A percentile compares a stretch with the other conserved stretches of the same genome.
Conservation (phyloP, 495 filamentous ascomycete genomes). For the Evernia prunastri region DNA sequence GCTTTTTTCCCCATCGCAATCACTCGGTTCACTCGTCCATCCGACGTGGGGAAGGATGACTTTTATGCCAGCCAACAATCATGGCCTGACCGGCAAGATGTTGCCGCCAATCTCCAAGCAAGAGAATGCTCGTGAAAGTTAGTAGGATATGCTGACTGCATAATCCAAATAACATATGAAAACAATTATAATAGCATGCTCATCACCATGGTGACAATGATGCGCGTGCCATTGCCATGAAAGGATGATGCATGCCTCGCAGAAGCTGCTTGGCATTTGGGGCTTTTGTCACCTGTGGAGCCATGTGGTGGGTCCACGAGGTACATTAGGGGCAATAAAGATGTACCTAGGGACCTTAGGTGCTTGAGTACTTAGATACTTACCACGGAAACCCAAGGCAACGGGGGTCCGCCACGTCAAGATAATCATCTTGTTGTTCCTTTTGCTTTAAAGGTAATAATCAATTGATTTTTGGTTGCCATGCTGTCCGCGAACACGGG, state of each 20-base stretch:
- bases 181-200: too few relatives aligned
- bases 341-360: too few relatives aligned
- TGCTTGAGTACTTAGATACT: too few relatives aligned
- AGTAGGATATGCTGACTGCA: not conserved
- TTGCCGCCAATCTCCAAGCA: not conserved
- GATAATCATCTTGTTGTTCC: not conserved
- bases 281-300: too few relatives aligned
- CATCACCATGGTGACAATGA: not conserved
- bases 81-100: not conserved
- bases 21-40: not conserved
- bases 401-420: not conserved
- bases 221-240: too few relatives aligned
- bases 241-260: constrained; percentile 6
- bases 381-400: too few relatives aligned
- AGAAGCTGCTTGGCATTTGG: not conserved
- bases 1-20: not conserved
- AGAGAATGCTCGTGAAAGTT: not conserved
- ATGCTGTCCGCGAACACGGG: too few relatives aligned
- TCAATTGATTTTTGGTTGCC: too few relatives aligned
- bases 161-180: too few relatives aligned
- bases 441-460: not conserved
- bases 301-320: not conserved
- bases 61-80: not conserved
- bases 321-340: constrained; percentile 4
- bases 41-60: not conserved